Conservation (phyloP, 345 rosid genomes). For the Noccaea caerulescens region DNA sequence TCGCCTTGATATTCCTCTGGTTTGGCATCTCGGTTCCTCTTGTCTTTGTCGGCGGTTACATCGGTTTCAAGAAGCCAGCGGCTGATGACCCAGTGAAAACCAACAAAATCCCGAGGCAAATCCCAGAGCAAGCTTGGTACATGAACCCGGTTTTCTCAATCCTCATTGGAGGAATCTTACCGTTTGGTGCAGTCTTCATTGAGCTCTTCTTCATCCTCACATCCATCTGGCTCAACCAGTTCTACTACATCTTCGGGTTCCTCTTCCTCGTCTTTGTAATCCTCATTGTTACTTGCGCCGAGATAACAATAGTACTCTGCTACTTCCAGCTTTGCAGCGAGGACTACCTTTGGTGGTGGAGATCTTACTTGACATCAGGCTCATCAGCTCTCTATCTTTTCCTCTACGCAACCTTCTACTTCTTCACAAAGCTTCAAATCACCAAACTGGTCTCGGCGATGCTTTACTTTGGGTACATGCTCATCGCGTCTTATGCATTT, state of each 20-base stretch:
- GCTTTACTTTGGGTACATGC: conserved; percentile 84
- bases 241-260: conserved; percentile 90
- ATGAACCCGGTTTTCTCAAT: conserved; percentile 84
- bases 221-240: conserved; percentile 90
- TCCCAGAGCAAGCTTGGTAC: conserved; percentile 92
- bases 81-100: conserved; percentile 83
- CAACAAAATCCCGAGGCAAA: conserved; percentile 83
- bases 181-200: conserved; percentile 88
- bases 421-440: conserved; percentile 88
- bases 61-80: conserved; percentile 79
- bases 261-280: conserved; percentile 74
- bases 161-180: conserved; percentile 82
- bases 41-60: conserved; percentile 67
- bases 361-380: conserved; percentile 83
- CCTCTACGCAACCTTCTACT: conserved; percentile 82
- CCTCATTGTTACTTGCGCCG: conserved; percentile 76
- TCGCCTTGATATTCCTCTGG: conserved; percentile 75
- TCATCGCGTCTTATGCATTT: conserved; percentile 73
- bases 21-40: conserved; percentile 88
- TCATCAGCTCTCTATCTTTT: conserved; percentile 78
- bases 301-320: conserved; percentile 79
- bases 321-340: conserved; percentile 91
- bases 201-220: conserved; percentile 90
- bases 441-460: conserved; percentile 75
- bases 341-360: conserved; percentile 94